Base-by-base conservation (phyloP, 108 stramenopile species). In the Licmophora abbreviata region DNA sequence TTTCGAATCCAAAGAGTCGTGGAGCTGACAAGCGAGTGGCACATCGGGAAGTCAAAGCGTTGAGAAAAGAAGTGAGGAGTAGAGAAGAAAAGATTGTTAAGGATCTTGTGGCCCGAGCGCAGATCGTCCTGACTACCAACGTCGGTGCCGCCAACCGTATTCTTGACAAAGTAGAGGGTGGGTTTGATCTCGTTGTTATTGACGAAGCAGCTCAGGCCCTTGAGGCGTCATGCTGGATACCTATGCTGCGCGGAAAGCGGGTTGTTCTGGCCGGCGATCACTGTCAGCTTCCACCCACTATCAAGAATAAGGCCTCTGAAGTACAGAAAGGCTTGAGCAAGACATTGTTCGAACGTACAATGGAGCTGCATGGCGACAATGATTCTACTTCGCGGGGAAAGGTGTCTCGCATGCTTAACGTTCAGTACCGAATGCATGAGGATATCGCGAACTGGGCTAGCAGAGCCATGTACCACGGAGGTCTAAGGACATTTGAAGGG, bases 141-240 rank as follows among this genome's bases (percentile, higher is more conserved):
- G 79, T 92, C n/a, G 92, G 95, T 45, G 92, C 92, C 21, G 76
- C 77, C 20, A 69, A 71, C 54, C 61, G 63, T 15, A 55, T 81
- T 24, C 49, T 84, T 21, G 66, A 77, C 40, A 42, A 53, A 21
- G 62, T 68, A 41, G 77, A 69, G 1, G 56, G 68, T 25, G 60
- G 38, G 20, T 99, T 99, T 73, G 99, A 99, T 74, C 59, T 98
- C 29, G 93, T 97, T 5, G 66, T 99, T n/a, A 94, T 99, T 53
- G 99, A 99, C 58, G 99, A 99, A 62, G 97, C 95, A 6, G 99
- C 97, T 8, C 96, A 97, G 66, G 93, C 93, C 10, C 54, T 97
- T 51, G 97, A 99, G 49, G 91, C 91, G 14, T 84, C 88, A 5
- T 95, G 94, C 54, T 98, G 97, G 96, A 88, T 93, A 56, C 91